Percentiles rank a stretch among this genome's conserved stretches.
These are phyloP conservation scores for Pseudogymnoascus sp. DNA, from an alignment of 2,329 filamentous ascomycete species.

Conservation along the genomic window DNA sequence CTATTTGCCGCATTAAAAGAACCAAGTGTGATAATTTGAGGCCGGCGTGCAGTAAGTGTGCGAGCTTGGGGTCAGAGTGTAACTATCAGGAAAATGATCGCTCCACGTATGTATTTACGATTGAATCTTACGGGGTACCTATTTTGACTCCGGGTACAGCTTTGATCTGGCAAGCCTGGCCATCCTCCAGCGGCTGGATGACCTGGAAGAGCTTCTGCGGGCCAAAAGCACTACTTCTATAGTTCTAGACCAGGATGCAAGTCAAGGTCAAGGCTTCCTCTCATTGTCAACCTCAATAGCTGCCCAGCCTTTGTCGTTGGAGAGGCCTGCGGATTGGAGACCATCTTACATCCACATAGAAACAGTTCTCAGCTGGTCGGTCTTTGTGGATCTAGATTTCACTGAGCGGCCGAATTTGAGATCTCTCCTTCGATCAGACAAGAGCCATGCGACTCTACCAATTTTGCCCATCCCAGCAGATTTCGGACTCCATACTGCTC, in stretches of 20 bases:
- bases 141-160: background rate
- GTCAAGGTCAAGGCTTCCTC: background rate
- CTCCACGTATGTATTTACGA: background rate
- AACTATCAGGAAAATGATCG: constrained; percentile 21
- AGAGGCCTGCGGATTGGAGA: background rate
- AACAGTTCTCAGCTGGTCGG: constrained; percentile 16
- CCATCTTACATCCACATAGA: constrained; percentile 17
- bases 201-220: constrained; percentile 15
- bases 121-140: background rate
- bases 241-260: background rate
- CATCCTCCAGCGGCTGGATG: constrained; percentile 16
- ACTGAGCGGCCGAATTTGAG: constrained; percentile 21
- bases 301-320: background rate
- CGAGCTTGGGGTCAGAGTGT: constrained; percentile 30
- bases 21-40: constrained; percentile 28
- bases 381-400: constrained; percentile 26
- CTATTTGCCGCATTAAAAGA: constrained; percentile 28
- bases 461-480: background rate
- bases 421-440: constrained; percentile 14
- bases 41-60: constrained; percentile 29
- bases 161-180: constrained; percentile 16
- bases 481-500: constrained; percentile 33
- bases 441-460: background rate
- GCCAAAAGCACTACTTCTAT: background rate
- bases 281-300: background rate